Evolutionary conservation across 2,329 filamentous ascomycete species (phyloP).

Genomic region (Penicillium vulpinum): DNA sequence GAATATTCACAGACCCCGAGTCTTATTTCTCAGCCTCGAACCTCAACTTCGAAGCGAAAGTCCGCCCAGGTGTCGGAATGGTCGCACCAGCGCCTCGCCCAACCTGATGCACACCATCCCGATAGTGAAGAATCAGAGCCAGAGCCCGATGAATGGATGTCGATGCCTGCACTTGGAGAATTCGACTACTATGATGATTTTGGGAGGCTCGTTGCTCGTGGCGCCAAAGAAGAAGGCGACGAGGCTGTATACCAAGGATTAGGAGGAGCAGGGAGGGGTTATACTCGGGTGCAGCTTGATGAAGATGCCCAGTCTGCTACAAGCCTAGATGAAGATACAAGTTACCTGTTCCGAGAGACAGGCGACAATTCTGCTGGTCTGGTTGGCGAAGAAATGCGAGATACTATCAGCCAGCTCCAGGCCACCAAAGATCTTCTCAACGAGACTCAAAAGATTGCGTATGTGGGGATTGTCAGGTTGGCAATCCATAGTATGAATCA

Average conservation of each 20-base stretch:
- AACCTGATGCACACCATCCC: slow-evolving; percentile 44
- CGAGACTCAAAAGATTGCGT: slow-evolving; percentile 92
- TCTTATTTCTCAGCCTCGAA: slow-evolving; percentile 13
- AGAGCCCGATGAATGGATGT: slow-evolving; percentile 77
- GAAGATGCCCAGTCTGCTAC: slow-evolving; percentile 92
- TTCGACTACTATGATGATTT: slow-evolving; percentile 97
- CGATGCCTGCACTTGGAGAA: slow-evolving; percentile 88
- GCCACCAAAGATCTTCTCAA: slow-evolving; percentile 94
- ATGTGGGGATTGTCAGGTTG: slow-evolving; percentile 84
- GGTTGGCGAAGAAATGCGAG: slow-evolving; percentile 78
- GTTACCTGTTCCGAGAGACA: slow-evolving; percentile 85
- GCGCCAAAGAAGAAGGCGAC: slow-evolving; percentile 68
- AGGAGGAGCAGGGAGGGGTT: slow-evolving; percentile 89
- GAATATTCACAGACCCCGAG: slow-evolving; percentile 9
- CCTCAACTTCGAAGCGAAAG: slow-evolving; percentile 25
- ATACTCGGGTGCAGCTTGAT: slow-evolving; percentile 91
- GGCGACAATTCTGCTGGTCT: slow-evolving; percentile 62
- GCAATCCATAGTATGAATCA: slow-evolving; percentile 76
- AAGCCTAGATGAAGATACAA: slow-evolving; percentile 95
- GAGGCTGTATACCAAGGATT: slow-evolving; percentile 73
- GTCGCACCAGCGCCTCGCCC: slow-evolving; percentile 79
- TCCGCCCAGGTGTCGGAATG: slow-evolving; percentile 68
- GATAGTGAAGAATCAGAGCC: slow-evolving; percentile 51
- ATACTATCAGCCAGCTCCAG: slow-evolving; percentile 86
- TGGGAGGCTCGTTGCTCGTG: slow-evolving; percentile 79